Percentiles rank a stretch among this genome's conserved stretches.
Conservation (phyloP, 176 grass and related monocot genomes). For the Olyra latifolia region DNA sequence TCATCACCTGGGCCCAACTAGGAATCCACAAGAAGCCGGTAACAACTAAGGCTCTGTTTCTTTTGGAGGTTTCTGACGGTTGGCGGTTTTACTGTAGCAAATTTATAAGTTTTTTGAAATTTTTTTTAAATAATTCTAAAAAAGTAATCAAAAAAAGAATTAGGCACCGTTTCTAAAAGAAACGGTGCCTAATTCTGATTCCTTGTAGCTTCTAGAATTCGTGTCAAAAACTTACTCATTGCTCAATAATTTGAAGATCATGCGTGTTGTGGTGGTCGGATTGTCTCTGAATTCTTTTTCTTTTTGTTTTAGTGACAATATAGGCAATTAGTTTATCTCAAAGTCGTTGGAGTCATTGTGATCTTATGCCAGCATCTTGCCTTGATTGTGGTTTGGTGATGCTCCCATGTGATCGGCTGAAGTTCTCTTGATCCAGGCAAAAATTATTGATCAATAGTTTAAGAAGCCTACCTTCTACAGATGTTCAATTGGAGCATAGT, state of each 20-base stretch:
- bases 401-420: constrained; percentile 47
- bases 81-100: no score
- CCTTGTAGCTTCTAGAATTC: constrained; percentile 29
- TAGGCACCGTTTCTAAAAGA: no score
- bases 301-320: constrained; percentile 18
- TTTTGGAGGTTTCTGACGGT: no score
- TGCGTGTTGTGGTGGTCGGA: constrained; percentile 29
- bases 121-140: no score
- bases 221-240: neutral
- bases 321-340: constrained; percentile 22
- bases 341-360: constrained; percentile 33
- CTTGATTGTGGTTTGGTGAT: constrained; percentile 32
- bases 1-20: constrained; percentile 91
- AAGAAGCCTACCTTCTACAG: constrained; percentile 14
- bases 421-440: constrained; percentile 21
- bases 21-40: constrained; percentile 98
- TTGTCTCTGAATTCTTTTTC: constrained; percentile 14
- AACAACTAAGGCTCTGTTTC: no score
- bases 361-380: constrained; percentile 37
- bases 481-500: constrained; percentile 34
- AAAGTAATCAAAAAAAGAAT: no score
- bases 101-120: no score
- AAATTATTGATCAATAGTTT: constrained; percentile 35
- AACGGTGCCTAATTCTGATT: constrained; percentile 28
- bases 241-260: constrained; percentile 25